Conservation (phyloP, 2,329 filamentous ascomycete species). For the Domatiomyces catenatus region DNA sequence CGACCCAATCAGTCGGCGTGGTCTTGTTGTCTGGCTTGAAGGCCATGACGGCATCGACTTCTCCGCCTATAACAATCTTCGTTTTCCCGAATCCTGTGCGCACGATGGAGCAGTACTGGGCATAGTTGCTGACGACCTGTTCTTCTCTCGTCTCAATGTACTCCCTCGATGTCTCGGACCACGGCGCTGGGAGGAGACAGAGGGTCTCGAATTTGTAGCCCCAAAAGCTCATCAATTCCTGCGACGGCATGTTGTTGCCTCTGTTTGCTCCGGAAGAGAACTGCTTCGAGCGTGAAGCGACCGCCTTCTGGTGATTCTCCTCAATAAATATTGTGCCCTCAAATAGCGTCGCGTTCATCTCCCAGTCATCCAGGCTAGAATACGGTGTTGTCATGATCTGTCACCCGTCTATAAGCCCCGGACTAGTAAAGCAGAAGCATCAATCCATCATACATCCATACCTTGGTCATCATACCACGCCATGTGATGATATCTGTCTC, state of each 20-base stretch:
- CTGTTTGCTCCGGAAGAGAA: constrained; percentile 33
- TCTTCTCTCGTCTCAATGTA: constrained; percentile 63
- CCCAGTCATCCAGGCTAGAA: constrained; percentile 56
- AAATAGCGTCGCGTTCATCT: constrained; percentile 88
- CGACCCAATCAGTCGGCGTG: constrained; percentile 74
- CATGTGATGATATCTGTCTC: constrained; percentile 77
- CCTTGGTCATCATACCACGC: constrained; percentile 98
- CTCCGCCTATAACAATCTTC: constrained; percentile 67
- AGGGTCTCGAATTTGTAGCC: constrained; percentile 96
- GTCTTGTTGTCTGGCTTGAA: constrained; percentile 52
- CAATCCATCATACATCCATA: constrained; percentile 57
- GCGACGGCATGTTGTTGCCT: constrained; percentile 38
- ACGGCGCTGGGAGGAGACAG: constrained; percentile 57
- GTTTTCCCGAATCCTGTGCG: constrained; percentile 68
- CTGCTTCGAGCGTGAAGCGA: constrained; percentile 46
- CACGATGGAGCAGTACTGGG: constrained; percentile 91
- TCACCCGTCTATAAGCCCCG: constrained; percentile 4
- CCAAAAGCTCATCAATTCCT: constrained; percentile 85
- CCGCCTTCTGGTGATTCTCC: constrained; percentile 65
- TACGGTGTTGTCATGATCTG: constrained; percentile 78
- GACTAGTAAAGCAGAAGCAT: not conserved
- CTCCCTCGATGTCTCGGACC: constrained; percentile 56
- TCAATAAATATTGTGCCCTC: constrained; percentile 66
- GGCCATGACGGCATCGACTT: constrained; percentile 93
- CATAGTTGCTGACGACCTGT: constrained; percentile 67